Evolutionary conservation across 139 green algal genomes (phyloP).

Genomic region (Tetraselmis chui): DNA sequence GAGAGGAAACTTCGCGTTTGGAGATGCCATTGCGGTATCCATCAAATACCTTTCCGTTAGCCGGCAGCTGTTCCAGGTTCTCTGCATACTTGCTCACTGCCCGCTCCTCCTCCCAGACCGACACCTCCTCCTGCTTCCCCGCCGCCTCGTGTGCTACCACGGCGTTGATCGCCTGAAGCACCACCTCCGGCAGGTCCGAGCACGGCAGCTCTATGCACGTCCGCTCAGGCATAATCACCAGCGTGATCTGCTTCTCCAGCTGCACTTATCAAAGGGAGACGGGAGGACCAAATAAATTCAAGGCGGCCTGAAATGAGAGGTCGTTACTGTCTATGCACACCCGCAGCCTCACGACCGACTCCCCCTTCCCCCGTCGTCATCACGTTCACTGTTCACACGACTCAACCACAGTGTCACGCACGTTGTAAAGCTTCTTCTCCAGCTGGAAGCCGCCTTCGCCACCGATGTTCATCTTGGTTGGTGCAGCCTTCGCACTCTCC

Average conservation of each 20-base stretch:
- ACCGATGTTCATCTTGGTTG: conserved; percentile 56
- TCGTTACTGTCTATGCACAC: no score
- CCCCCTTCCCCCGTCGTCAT: no score
- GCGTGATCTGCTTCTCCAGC: conserved; percentile 29
- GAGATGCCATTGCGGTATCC: no score
- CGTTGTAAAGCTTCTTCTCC: background rate
- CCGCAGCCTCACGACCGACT: no score
- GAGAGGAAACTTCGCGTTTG: no score
- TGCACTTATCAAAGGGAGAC: conserved; percentile 23
- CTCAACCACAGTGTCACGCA: conserved; percentile 10
- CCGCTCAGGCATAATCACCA: conserved; percentile 35
- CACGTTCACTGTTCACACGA: no score
- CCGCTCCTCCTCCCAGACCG: conserved; percentile 75
- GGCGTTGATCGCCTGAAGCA: conserved; percentile 57
- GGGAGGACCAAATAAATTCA: no score
- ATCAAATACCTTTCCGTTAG: conserved; percentile 19
- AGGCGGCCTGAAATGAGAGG: no score
- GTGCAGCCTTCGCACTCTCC: conserved; percentile 11
- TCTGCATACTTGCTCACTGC: conserved; percentile 77
- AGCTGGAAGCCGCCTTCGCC: conserved; percentile 53
- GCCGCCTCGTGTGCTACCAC: conserved; percentile 62
- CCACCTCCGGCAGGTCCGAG: conserved; percentile 63
- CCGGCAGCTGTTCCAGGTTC: conserved; percentile 71
- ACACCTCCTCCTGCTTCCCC: conserved; percentile 43
- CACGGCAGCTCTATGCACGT: conserved; percentile 58